Evolutionary conservation across 2,329 filamentous ascomycete genomes (phyloP), one percentile per base, ranked within the genome.

Genomic region (Hysterium pulicare): DNA sequence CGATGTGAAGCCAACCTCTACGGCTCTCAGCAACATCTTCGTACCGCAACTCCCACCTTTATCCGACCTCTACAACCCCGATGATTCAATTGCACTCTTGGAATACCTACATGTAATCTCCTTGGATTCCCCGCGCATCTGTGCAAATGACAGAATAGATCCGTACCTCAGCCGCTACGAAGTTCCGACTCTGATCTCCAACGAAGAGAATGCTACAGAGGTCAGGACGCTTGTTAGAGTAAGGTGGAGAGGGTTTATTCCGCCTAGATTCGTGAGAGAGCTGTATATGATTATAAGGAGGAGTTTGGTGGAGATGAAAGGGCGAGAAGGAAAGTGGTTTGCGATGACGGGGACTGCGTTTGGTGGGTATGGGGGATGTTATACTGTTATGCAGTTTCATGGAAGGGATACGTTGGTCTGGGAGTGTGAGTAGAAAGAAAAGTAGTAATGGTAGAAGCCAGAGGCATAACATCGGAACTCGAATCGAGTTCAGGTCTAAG

Each of bases 81-180:
- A 86, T 44, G 81, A 88, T 46, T 77, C 79, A 1, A 72, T 76
- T 0, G 81, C 83, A 15, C 59, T 84, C 10, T 82, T 90, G 50
- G 87, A 93, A 66, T 93, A 85, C 83, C 59, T 91, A 1, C 82
- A 82, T 2, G 67, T 94, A n/a, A 61, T 84, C 4, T 74, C 77
- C 9, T 71, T 90, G 0, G 68, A 73, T 8, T 88, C 85, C 42
- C 80, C 83, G n/a, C 74, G 86, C 19, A 60, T 90, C 15, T 55
- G 65, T 9, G 61, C 67, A 3, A 61, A 59, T 8, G 85, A 90
- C 61, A 60, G 58, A 4, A 75, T 89, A 23, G 84, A 91, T 62
- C 69, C 79, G 0, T 87, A 84, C 57, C 68, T 93, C 3, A 85
- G 81, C 20, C 76, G 82, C 17, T 91, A 91, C 60, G 64, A 70